A percentile compares a stretch with the other conserved stretches of the same genome.
Evolutionary conservation across 2,329 filamentous ascomycete genomes (phyloP).

Genomic region (Botrytis deweyae): DNA sequence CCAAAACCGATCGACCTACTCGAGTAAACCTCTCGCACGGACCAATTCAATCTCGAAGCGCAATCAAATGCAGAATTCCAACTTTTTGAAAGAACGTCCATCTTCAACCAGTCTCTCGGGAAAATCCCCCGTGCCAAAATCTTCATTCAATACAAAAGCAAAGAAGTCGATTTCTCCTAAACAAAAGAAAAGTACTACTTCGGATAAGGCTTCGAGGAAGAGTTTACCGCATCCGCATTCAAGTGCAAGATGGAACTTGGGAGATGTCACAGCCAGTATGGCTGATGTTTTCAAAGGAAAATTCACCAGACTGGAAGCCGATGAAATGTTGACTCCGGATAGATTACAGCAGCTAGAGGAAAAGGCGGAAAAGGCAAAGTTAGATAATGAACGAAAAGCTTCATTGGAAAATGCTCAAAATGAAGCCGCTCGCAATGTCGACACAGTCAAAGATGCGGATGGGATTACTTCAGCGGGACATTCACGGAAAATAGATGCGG

Average conservation of each 20-base stretch:
- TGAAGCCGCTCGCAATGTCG: constrained; percentile 9
- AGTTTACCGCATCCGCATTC: constrained; percentile 27
- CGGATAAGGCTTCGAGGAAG: constrained; percentile 8
- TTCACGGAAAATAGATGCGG: background rate
- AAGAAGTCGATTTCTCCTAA: constrained; percentile 39
- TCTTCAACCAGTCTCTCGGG: constrained; percentile 25
- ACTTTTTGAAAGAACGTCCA: constrained; percentile 21
- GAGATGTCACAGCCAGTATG: constrained; percentile 56
- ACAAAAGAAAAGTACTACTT: constrained; percentile 39
- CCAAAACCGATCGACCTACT: background rate
- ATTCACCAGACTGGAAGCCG: constrained; percentile 54
- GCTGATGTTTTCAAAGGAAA: constrained; percentile 56
- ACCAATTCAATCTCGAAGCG: constrained; percentile 27
- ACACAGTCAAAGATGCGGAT: background rate
- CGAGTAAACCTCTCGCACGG: constrained; percentile 13
- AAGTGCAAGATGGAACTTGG: constrained; percentile 51
- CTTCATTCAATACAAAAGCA: constrained; percentile 43
- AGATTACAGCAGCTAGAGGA: constrained; percentile 46
- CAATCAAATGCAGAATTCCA: constrained; percentile 21
- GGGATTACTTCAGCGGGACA: background rate
- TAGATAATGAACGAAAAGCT: constrained; percentile 27
- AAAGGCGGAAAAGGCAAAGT: constrained; percentile 24
- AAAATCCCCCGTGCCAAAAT: constrained; percentile 33
- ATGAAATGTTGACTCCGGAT: constrained; percentile 58
- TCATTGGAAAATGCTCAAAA: constrained; percentile 28